Evolutionary conservation across 306 rosid genomes (phyloP), one percentile per base, ranked within the genome.

Genomic region (Trifolium subterraneum): DNA sequence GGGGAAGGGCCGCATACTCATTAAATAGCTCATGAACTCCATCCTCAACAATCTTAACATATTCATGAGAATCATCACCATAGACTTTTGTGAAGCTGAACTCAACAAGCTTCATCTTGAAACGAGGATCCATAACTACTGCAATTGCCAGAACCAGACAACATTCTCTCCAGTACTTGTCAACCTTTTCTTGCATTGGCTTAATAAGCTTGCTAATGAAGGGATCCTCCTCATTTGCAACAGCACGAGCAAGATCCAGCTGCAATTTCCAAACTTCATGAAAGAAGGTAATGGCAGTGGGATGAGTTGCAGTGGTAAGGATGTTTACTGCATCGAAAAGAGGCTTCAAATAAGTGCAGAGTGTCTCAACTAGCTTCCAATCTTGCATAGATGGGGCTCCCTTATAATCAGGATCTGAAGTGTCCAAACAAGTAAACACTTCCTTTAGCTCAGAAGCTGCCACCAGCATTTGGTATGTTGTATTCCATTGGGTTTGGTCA

Each of bases 91-190:
- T 80, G 90, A 94, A 94, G 85, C 96, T 90, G 55, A 91, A 94
- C 88, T 94, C 97, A 27, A 94, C 95, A 71, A 94, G 91, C 90
- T 91, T 91, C 97, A 92, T 88, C 89, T 94, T 94, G 83, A 94
- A 91, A 58, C 97, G 87, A 58, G 98, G 98, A 85, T 94, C 97
- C 96, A 94, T 87, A 15, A 88, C 97, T 47, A 94, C 98, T 0
- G 96, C 97, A 59, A 87, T 70, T 15, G 99, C 97, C 86, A 91
- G 84, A 75, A 93, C 87, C 76, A 94, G 81, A 81, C 88, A 79
- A 81, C 93, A 84, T 56, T 89, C 88, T 80, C 73, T 91, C 97
- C 97, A 91, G 92, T 94, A 94, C 72, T 78, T 83, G 16, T 88
- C 95, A 51, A 90, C 73, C 79, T 79, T 87, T 39, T 83, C 93